phyloP scores from a whole-genome alignment of 352 stramenopile genomes.

The Phytophthora sansomeana region DNA sequence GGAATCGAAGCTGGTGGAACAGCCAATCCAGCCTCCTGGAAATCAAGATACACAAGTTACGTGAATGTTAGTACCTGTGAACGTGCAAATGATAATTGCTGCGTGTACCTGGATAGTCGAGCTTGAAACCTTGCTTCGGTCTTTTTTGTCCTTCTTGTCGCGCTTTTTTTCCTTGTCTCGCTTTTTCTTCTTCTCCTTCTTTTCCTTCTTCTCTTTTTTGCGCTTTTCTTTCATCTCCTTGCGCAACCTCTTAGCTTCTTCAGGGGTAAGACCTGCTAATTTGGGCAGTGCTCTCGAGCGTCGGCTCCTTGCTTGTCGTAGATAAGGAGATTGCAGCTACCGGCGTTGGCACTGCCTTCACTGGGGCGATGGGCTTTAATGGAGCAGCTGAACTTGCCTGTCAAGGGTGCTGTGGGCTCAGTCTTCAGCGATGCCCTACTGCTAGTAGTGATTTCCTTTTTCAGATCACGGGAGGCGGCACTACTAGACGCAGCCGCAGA shows the following conservation, averaged over 20 bases:
- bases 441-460: slow-evolving; percentile 18
- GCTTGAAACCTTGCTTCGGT: slow-evolving; percentile 45
- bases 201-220: slow-evolving; percentile 74
- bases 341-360: slow-evolving; percentile 16
- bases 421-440: slow-evolving; percentile 14
- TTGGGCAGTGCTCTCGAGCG: slow-evolving; percentile 11
- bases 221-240: slow-evolving; percentile 69
- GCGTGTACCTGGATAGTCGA: slow-evolving; percentile 31
- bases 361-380: slow-evolving; percentile 13
- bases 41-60: background rate
- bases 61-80: slow-evolving; percentile 4
- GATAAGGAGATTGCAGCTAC: slow-evolving; percentile 7
- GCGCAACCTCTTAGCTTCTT: slow-evolving; percentile 40
- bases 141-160: slow-evolving; percentile 61
- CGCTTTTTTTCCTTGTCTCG: slow-evolving; percentile 65
- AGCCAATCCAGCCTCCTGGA: slow-evolving; percentile 22
- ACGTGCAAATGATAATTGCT: background rate
- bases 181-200: slow-evolving; percentile 81
- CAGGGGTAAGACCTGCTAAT: slow-evolving; percentile 21
- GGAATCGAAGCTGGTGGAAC: background rate
- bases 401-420: background rate
- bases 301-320: slow-evolving; percentile 13
- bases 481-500: slow-evolving; percentile 9
- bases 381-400: slow-evolving; percentile 4
- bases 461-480: slow-evolving; percentile 18